Evolutionary conservation across 208 protist species (phyloP).

Genomic region (Acanthamoeba royreba): DNA sequence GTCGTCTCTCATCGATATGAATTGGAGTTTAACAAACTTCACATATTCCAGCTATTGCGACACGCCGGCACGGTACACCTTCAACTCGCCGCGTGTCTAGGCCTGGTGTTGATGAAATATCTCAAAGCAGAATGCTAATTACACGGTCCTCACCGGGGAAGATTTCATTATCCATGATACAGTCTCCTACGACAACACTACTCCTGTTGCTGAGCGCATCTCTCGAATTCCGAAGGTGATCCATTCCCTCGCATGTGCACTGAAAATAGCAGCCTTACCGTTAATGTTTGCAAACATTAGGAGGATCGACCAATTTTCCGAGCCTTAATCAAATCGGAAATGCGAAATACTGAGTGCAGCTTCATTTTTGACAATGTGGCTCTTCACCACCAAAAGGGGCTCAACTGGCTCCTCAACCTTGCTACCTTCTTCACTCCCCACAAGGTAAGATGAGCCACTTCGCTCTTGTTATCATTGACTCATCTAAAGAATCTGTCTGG

Average conservation of each 20-base stretch:
- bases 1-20: background rate
- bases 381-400: constrained; percentile 1
- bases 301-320: background rate
- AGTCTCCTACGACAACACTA: constrained; percentile 25
- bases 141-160: constrained; percentile 24
- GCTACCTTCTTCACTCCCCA: background rate
- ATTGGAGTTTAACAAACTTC: constrained; percentile 32
- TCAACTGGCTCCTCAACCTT: constrained; percentile 16
- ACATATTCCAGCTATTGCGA: constrained; percentile 39
- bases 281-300: background rate
- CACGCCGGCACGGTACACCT: background rate
- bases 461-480: background rate
- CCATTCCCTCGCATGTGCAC: background rate
- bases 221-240: background rate
- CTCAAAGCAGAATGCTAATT: constrained; percentile 18
- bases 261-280: background rate
- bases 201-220: constrained; percentile 23
- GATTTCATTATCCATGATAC: constrained; percentile 46
- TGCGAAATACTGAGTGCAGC: background rate
- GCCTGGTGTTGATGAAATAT: too few species aligned
- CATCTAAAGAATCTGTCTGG: too few species aligned
- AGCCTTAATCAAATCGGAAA: background rate
- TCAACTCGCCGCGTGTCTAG: too few species aligned
- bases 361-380: constrained; percentile 19
- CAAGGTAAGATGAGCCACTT: background rate